phyloP scores from a whole-genome alignment of 73 alveolate species.

The Paramecium primaurelia region DNA sequence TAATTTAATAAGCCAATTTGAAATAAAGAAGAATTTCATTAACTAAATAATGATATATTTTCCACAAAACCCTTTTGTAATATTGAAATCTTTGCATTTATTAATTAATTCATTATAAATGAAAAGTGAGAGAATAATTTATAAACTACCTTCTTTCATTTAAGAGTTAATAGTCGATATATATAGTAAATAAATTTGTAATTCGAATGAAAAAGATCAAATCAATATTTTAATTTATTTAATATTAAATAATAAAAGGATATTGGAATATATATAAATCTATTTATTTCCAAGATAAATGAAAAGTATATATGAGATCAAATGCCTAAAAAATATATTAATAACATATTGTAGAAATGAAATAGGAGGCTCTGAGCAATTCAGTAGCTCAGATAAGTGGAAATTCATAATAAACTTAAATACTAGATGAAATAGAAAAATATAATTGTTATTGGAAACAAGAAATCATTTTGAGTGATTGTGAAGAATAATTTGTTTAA shows the following conservation, averaged over 20 bases:
- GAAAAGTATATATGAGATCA: not conserved
- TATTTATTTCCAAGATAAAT: not conserved
- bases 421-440: not conserved
- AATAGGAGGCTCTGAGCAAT: not conserved
- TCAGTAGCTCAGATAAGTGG: not conserved
- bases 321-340: not conserved
- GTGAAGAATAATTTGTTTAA: not conserved
- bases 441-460: not conserved
- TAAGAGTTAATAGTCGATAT: not conserved
- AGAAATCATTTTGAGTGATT: not conserved
- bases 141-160: no score
- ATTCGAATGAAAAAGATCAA: not conserved
- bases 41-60: no score
- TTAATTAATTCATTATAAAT: no score
- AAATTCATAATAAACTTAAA: not conserved
- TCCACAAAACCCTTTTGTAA: no score
- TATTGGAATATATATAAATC: not conserved
- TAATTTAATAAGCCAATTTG: no score
- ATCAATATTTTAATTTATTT: not conserved
- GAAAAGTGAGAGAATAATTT: no score
- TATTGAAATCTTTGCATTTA: no score
- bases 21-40: no score
- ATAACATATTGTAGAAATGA: not conserved
- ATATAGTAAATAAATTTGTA: no score
- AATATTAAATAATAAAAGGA: not conserved